phyloP scores from a whole-genome alignment of 768 basidiomycete species.

The Boletus rubescentipes region DNA sequence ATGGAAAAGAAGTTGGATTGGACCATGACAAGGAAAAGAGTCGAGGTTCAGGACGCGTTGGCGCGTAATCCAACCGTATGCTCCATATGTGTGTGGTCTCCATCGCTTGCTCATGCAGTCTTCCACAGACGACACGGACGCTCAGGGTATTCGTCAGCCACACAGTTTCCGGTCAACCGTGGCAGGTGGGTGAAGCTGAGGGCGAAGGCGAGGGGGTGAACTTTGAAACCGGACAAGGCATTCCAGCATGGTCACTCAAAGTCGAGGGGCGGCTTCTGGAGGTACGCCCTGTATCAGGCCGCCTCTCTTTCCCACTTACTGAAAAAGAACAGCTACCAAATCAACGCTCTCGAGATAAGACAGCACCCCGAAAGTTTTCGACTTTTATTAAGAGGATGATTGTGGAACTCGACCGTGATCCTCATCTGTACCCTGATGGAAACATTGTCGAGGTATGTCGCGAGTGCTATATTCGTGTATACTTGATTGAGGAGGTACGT shows the following conservation, averaged over 20 bases:
- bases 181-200: conserved; percentile 61
- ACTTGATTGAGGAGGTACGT: background rate
- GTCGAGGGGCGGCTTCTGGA: conserved; percentile 87
- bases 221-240: conserved; percentile 83
- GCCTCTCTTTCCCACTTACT: background rate
- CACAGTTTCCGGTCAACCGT: conserved; percentile 78
- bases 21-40: conserved; percentile 89
- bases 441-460: conserved; percentile 81
- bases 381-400: conserved; percentile 81
- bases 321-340: conserved; percentile 47
- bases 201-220: conserved; percentile 41
- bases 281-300: conserved; percentile 39
- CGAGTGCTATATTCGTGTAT: background rate
- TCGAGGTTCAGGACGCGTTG: conserved; percentile 89
- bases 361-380: conserved; percentile 74
- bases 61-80: conserved; percentile 62
- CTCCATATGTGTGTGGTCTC: background rate
- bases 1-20: conserved; percentile 93
- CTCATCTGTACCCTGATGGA: conserved; percentile 74
- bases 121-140: conserved; percentile 72
- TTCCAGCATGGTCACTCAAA: conserved; percentile 86
- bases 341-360: conserved; percentile 62
- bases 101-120: conserved; percentile 2
- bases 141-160: conserved; percentile 87
- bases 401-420: conserved; percentile 85